phyloP scores from a whole-genome alignment of 129 eudicot species.

The Silybum marianum region DNA sequence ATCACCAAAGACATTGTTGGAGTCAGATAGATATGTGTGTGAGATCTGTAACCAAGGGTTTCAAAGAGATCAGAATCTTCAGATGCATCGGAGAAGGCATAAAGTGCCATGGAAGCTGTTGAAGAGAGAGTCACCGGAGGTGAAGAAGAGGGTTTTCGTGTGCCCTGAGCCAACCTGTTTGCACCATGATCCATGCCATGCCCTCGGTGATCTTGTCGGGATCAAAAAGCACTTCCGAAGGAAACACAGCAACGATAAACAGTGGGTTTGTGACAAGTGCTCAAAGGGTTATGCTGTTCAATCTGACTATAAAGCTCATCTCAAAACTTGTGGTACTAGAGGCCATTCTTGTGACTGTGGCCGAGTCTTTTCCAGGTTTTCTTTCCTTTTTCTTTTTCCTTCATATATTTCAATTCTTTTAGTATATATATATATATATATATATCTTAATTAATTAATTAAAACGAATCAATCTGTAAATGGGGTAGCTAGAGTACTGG shows the following conservation, averaged over 20 bases:
- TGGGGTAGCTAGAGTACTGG: neutral
- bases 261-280: conserved; percentile 73
- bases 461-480: neutral
- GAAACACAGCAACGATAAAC: conserved; percentile 77
- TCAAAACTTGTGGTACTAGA: conserved; percentile 79
- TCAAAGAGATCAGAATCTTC: conserved; percentile 77
- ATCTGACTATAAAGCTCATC: conserved; percentile 81
- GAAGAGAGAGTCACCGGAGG: conserved; percentile 57
- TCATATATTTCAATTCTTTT: no score
- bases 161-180: conserved; percentile 81
- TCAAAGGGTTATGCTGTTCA: conserved; percentile 87
- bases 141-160: conserved; percentile 67
- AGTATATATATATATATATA: no score
- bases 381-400: no score
- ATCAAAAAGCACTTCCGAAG: conserved; percentile 70
- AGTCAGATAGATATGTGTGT: conserved; percentile 76
- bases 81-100: conserved; percentile 81
- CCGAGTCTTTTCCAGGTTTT: conserved; percentile 76
- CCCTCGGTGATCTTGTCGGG: conserved; percentile 80
- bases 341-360: conserved; percentile 94
- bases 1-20: conserved; percentile 67
- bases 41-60: conserved; percentile 88
- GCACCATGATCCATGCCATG: conserved; percentile 82
- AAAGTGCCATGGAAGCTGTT: conserved; percentile 84
- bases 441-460: neutral